phyloP scores from a whole-genome alignment of 2,329 filamentous ascomycete genomes.

The Penicillium sp. region DNA sequence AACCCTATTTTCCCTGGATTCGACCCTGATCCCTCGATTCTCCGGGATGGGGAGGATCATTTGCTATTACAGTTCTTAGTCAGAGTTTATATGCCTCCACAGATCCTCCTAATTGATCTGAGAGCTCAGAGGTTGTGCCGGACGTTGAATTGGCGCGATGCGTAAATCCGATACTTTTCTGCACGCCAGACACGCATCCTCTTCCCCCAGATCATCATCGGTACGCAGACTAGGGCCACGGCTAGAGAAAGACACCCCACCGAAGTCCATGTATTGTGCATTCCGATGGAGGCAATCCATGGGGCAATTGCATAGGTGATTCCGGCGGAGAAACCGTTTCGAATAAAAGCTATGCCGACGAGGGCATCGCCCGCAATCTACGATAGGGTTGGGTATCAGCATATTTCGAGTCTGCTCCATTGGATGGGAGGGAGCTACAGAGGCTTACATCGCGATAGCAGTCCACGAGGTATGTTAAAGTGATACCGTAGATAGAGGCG shows the following conservation, averaged over 20 bases:
- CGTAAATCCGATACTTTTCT: background rate
- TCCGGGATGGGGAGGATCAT: conserved; percentile 48
- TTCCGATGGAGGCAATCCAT: background rate
- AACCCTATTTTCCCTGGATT: conserved; percentile 58
- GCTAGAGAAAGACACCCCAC: background rate
- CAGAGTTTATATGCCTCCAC: too few species aligned
- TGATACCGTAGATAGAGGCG: background rate
- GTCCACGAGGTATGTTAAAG: background rate
- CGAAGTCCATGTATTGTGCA: background rate
- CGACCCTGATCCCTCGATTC: conserved; percentile 58
- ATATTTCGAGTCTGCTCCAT: too few species aligned
- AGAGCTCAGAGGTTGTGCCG: too few species aligned
- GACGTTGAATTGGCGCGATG: background rate
- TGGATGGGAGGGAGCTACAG: too few species aligned
- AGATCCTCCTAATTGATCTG: too few species aligned
- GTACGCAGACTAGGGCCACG: background rate
- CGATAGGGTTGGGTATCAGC: background rate
- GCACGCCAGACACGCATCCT: background rate
- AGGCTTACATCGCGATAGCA: background rate
- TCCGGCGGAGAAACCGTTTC: background rate
- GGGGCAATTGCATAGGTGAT: background rate
- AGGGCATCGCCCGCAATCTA: background rate
- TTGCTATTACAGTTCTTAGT: too few species aligned
- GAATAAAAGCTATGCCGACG: background rate
- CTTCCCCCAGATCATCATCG: background rate